Conservation (phyloP, 345 rosid species). For the Dipteronia dyeriana region DNA sequence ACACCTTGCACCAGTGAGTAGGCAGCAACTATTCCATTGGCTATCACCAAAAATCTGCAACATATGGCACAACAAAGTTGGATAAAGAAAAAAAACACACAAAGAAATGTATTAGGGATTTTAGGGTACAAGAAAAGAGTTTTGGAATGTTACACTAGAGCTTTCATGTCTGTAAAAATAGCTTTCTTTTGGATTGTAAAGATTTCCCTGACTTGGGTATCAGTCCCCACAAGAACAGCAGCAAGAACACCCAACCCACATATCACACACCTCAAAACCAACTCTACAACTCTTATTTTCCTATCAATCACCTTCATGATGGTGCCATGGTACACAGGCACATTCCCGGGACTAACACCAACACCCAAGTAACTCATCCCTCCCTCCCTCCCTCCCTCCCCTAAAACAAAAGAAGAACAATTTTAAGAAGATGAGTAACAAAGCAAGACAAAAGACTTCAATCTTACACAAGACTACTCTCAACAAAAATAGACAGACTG, state of each 20-base stretch:
- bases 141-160: conserved; percentile 66
- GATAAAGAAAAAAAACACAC: background rate
- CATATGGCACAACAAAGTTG: background rate
- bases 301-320: conserved; percentile 61
- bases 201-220: conserved; percentile 69
- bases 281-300: conserved; percentile 70
- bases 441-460: background rate
- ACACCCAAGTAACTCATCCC: conserved; percentile 64
- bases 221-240: conserved; percentile 72
- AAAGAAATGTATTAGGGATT: background rate
- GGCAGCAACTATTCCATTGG: conserved; percentile 67
- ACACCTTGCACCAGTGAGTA: conserved; percentile 77
- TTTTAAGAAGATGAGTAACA: background rate
- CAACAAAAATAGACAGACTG: conserved; percentile 23
- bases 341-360: conserved; percentile 69
- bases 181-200: conserved; percentile 76
- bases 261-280: conserved; percentile 68
- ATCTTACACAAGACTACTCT: background rate
- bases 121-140: background rate
- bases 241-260: conserved; percentile 53
- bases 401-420: background rate
- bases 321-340: conserved; percentile 51
- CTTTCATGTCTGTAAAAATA: conserved; percentile 85
- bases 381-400: conserved; percentile 19
- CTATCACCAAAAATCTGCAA: conserved; percentile 76